Evolutionary conservation across 768 basidiomycete species (phyloP).

Genomic region (Gymnopilus junonius): DNA sequence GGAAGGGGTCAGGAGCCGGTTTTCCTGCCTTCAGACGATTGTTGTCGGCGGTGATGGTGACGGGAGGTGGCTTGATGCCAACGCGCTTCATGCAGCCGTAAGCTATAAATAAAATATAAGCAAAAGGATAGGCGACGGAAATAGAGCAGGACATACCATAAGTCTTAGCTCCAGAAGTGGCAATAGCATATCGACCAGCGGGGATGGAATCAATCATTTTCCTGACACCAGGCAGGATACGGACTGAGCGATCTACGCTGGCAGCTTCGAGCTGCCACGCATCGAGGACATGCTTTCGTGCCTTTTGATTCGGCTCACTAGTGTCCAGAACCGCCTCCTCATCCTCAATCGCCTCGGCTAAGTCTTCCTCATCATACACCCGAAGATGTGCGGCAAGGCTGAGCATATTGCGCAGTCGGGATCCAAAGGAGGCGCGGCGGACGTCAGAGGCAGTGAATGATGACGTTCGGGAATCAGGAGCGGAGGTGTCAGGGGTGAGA

Average conservation of each 20-base stretch:
- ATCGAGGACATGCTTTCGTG: constrained; percentile 33
- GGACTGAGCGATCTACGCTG: constrained; percentile 62
- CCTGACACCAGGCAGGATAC: constrained; percentile 72
- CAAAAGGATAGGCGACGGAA: neutral
- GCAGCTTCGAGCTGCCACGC: constrained; percentile 63
- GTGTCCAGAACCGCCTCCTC: constrained; percentile 30
- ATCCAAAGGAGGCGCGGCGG: constrained; percentile 52
- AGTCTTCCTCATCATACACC: constrained; percentile 27
- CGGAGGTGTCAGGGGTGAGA: constrained; percentile 38
- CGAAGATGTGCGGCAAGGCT: constrained; percentile 18
- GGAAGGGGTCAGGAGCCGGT: constrained; percentile 65
- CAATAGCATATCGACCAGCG: constrained; percentile 66
- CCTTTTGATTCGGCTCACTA: constrained; percentile 27
- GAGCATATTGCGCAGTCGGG: constrained; percentile 22
- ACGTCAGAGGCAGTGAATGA: constrained; percentile 39
- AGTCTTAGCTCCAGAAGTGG: constrained; percentile 74
- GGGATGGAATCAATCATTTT: constrained; percentile 69
- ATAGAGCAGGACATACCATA: constrained; percentile 50
- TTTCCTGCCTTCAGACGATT: constrained; percentile 69
- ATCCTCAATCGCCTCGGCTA: constrained; percentile 38
- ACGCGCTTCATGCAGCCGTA: constrained; percentile 74
- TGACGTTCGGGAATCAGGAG: constrained; percentile 46
- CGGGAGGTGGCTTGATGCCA: constrained; percentile 65
- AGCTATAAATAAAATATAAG: constrained; percentile 35
- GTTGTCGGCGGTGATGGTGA: constrained; percentile 80